Evolutionary conservation across 176 grass and related monocot genomes (phyloP).

Genomic region (Oryza longistaminata): DNA sequence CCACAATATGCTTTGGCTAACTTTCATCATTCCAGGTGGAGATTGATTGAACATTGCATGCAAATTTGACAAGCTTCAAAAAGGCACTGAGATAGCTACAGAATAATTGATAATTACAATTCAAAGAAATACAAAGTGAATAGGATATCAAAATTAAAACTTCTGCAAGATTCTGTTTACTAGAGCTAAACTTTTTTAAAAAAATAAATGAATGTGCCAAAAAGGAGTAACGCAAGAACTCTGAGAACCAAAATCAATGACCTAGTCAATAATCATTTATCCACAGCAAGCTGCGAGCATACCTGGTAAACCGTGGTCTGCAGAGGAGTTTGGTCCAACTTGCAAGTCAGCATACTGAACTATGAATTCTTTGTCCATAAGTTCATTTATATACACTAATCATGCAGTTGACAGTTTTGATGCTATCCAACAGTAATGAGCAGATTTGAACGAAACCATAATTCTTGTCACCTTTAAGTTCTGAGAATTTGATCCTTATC

Average conservation of each 20-base stretch:
- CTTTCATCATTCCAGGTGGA: constrained; percentile 70
- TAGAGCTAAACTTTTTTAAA: constrained; percentile 8
- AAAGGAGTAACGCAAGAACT: constrained; percentile 22
- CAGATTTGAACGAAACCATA: background rate
- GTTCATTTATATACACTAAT: background rate
- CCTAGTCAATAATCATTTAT: background rate
- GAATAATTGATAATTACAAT: background rate
- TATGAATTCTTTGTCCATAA: constrained; percentile 17
- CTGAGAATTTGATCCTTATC: background rate
- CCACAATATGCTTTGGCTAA: constrained; percentile 75
- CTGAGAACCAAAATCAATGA: background rate
- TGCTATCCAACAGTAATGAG: background rate
- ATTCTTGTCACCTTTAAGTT: background rate
- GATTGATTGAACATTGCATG: background rate
- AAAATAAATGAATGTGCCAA: background rate
- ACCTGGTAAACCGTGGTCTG: background rate
- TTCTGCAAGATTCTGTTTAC: background rate
- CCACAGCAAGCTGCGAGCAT: background rate
- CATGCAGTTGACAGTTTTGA: background rate
- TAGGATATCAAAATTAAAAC: background rate
- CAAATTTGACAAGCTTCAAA: background rate
- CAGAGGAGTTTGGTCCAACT: constrained; percentile 9
- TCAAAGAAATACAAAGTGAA: background rate
- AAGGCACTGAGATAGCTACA: background rate
- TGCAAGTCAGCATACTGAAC: constrained; percentile 12